Percentiles rank a stretch among this genome's conserved stretches.
These are phyloP conservation scores for Pseudomassariella vexata DNA, from an alignment of 2,329 filamentous ascomycete species.

Conservation along the genomic window DNA sequence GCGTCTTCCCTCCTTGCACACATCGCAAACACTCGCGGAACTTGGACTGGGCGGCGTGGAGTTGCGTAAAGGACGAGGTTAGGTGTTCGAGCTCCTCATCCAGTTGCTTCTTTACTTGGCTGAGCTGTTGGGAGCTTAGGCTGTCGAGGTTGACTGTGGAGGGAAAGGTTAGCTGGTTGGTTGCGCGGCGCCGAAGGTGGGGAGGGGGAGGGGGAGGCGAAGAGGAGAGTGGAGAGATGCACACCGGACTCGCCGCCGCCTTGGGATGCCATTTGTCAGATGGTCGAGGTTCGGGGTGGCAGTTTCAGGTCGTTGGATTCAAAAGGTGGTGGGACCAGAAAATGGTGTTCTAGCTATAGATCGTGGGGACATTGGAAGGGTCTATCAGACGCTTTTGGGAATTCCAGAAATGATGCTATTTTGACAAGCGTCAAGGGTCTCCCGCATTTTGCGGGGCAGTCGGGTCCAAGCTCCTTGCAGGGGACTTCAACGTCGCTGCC, in stretches of 20 bases:
- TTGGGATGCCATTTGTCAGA: constrained; percentile 6
- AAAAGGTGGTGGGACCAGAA: no score
- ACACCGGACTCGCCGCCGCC: constrained; percentile 5
- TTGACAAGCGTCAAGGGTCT: no score
- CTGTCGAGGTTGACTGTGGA: constrained; percentile 58
- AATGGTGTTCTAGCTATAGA: no score
- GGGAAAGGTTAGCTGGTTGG: neutral
- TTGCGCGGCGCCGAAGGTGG: neutral
- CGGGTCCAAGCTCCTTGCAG: no score
- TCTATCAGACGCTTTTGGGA: no score
- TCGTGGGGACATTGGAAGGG: no score
- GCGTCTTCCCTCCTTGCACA: constrained; percentile 54
- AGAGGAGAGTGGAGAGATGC: no score
- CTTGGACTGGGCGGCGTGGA: constrained; percentile 83
- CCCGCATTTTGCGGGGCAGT: no score
- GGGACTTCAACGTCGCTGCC: no score
- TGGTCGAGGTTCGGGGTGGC: no score
- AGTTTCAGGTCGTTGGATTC: no score
- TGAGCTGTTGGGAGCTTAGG: constrained; percentile 79
- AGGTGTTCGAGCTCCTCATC: constrained; percentile 95
- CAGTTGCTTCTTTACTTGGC: constrained; percentile 89
- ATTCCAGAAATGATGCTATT: no score
- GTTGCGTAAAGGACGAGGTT: constrained; percentile 80
- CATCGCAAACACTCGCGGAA: constrained; percentile 85
- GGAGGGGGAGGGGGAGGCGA: neutral